Evolutionary conservation across 768 basidiomycete species (phyloP), one percentile per base, ranked within the genome.

Genomic region (Podaxis sp.): DNA sequence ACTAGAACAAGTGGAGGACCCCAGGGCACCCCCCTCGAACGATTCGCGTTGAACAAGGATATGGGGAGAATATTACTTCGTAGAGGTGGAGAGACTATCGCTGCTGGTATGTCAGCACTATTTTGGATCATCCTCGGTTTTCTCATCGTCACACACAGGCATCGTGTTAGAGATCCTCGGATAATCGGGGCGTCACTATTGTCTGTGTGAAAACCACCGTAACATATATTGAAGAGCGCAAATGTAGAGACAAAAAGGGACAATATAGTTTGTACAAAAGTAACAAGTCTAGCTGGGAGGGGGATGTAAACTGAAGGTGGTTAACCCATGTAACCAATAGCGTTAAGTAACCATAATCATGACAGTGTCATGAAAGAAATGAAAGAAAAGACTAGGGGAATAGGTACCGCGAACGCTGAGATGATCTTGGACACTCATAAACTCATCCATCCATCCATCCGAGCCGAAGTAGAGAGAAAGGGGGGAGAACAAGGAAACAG

Each of bases 51-150:
- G 6, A 98, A 96, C 76, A 99, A 98, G 74, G 93, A 96, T 59
- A 97, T 98, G 97, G 97, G 97, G 0, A 78, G 97, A 52, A 83
- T 99, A 55, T 71, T 99, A 65, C 79, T 99, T 62, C 80, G 97
- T 49, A 79, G 96, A 58, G 88, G 86, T 33, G 97, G 97, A 0
- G 96, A 98, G 77, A 98, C 97, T 0, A 91, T 99, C 63, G 94
- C 88, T 41, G 96, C 96, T 50, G 96, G 95, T 89, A 66, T 15
- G 17, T 27, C 43, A 9, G 19, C 33, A 40, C 13, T 25, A 46
- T 19, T 25, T 15, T 15, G 12, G 29, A 22, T 12, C 19, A 25
- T 53, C 12, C 17, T 56, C 52, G 62, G 38, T n/a, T n/a, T 46
- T 12, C 49, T 13, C 36, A 19, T 36, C 47, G 27, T 29, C 37